phyloP scores from a whole-genome alignment of 495 filamentous ascomycete species.

The Penicillium silybi region DNA sequence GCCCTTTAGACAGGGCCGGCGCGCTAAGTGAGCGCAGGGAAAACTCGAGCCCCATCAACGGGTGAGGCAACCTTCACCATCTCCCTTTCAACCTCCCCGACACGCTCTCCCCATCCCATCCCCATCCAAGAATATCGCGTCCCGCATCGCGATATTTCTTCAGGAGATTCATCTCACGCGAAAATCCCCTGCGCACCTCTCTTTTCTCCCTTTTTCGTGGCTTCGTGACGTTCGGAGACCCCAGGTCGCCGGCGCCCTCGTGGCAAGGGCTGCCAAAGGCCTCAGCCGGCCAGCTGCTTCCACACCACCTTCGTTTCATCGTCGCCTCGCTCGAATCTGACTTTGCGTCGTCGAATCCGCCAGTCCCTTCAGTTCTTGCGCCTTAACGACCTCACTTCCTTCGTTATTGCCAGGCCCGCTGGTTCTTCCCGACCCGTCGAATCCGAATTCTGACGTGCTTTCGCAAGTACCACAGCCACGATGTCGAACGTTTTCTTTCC shows the following conservation, averaged over 20 bases:
- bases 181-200: constrained; percentile 16
- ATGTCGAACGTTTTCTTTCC: constrained; percentile 94
- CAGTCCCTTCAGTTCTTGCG: constrained; percentile 22
- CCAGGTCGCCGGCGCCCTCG: constrained; percentile 50
- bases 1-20: constrained; percentile 21
- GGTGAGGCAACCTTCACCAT: constrained; percentile 40
- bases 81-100: constrained; percentile 42
- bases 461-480: constrained; percentile 38
- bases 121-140: constrained; percentile 39
- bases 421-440: constrained; percentile 5
- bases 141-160: constrained; percentile 42
- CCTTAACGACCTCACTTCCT: constrained; percentile 10
- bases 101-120: constrained; percentile 31
- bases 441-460: constrained; percentile 7
- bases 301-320: constrained; percentile 34
- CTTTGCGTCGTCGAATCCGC: constrained; percentile 10
- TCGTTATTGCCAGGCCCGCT: constrained; percentile 13
- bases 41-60: constrained; percentile 46
- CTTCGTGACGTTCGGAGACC: constrained; percentile 40
- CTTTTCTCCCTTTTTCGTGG: constrained; percentile 31
- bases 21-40: constrained; percentile 30
- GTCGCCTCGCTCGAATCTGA: constrained; percentile 25
- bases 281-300: constrained; percentile 45
- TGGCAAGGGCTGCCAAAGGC: constrained; percentile 54
- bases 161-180: constrained; percentile 22